These are phyloP conservation scores for Lasiodiplodia hormozganensis DNA, from an alignment of 2,329 filamentous ascomycete genomes.

Conservation along the genomic window DNA sequence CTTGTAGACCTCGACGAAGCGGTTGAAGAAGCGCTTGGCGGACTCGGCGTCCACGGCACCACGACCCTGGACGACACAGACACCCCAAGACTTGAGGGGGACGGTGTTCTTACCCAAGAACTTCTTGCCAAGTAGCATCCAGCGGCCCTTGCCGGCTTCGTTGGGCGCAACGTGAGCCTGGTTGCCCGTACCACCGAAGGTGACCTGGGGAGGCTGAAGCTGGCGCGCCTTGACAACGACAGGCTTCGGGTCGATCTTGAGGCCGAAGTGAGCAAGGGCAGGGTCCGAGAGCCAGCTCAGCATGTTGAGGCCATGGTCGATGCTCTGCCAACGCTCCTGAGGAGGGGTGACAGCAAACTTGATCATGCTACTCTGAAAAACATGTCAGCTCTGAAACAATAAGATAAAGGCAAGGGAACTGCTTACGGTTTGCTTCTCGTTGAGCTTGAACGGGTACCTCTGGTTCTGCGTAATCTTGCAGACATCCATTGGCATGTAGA, in stretches of 20 bases:
- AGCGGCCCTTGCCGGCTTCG: constrained; percentile 71
- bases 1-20: constrained; percentile 68
- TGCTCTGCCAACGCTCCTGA: constrained; percentile 68
- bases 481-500: constrained; percentile 64
- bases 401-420: constrained; percentile 36
- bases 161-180: constrained; percentile 36
- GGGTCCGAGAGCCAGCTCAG: constrained; percentile 73
- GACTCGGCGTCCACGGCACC: constrained; percentile 54
- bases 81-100: constrained; percentile 75
- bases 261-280: constrained; percentile 74
- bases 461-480: constrained; percentile 61
- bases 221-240: constrained; percentile 71
- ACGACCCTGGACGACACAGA: constrained; percentile 69
- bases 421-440: constrained; percentile 67
- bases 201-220: constrained; percentile 72
- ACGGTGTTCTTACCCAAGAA: constrained; percentile 71
- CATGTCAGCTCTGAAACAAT: not conserved
- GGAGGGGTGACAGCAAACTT: constrained; percentile 88
- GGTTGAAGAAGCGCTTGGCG: constrained; percentile 61
- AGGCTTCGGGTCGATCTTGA: constrained; percentile 71
- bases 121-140: constrained; percentile 84
- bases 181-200: constrained; percentile 59
- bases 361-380: constrained; percentile 72
- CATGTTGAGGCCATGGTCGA: constrained; percentile 70
- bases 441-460: constrained; percentile 65